Evolutionary conservation across 2,329 filamentous ascomycete genomes (phyloP).

Genomic region (Akanthomyces muscarius): DNA sequence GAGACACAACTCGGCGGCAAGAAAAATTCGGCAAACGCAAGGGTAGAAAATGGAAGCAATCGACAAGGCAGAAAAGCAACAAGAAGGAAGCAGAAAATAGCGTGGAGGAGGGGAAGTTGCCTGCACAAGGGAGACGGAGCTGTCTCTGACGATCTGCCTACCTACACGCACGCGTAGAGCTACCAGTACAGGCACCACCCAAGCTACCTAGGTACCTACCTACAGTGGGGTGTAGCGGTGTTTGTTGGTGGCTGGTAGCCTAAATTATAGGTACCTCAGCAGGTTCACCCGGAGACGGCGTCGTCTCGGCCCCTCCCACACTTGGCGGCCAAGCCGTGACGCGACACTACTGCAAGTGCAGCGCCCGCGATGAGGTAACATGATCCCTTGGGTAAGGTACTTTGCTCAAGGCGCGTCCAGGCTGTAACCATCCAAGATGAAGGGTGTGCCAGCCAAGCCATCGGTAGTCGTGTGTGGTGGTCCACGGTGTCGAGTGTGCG

Average conservation of each 20-base stretch:
- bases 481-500: neutral
- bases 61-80: neutral
- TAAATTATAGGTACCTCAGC: neutral
- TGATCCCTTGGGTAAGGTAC: neutral
- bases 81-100: neutral
- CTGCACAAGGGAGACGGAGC: neutral
- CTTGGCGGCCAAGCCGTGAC: neutral
- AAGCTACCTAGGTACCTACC: too few relatives aligned
- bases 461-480: neutral
- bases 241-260: neutral
- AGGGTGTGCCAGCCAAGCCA: neutral
- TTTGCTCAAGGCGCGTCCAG: neutral
- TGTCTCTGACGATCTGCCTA: neutral
- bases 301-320: neutral
- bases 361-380: conserved; percentile 5
- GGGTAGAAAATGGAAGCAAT: neutral
- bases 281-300: neutral
- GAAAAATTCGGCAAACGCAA: neutral
- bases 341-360: conserved; percentile 1
- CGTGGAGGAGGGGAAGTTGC: conserved; percentile 10
- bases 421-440: conserved; percentile 11
- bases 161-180: neutral
- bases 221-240: neutral
- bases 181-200: neutral
- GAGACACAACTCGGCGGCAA: neutral